Percentiles rank a stretch among this genome's conserved stretches.
phyloP scores from a whole-genome alignment of 2,329 filamentous ascomycete genomes.

The Fusarium veterinarium region DNA sequence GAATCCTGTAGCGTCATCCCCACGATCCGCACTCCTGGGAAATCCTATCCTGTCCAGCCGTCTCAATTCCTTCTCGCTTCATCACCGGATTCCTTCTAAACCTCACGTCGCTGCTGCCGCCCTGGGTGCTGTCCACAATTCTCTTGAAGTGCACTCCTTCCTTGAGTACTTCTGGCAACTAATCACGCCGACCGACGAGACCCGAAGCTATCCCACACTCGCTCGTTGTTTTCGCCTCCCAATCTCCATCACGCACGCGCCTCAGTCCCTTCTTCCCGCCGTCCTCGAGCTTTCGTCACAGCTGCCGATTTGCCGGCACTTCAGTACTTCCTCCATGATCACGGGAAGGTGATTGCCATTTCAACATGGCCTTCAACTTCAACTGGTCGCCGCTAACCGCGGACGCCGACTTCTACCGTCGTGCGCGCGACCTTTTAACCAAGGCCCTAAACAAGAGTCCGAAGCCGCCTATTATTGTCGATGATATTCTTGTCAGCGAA shows the following conservation, averaged over 20 bases:
- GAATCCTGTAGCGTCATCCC: constrained; percentile 47
- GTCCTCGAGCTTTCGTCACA: constrained; percentile 31
- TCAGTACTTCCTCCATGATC: constrained; percentile 48
- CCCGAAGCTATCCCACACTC: constrained; percentile 20
- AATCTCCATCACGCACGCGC: constrained; percentile 29
- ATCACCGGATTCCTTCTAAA: constrained; percentile 15
- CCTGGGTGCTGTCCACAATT: constrained; percentile 3
- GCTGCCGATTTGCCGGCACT: constrained; percentile 40
- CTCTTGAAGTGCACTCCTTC: neutral
- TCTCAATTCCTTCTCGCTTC: constrained; percentile 31
- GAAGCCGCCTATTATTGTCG: constrained; percentile 98
- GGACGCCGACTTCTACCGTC: constrained; percentile 89
- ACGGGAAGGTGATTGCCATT: constrained; percentile 55
- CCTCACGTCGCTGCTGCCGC: constrained; percentile 6
- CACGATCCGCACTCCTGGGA: constrained; percentile 45
- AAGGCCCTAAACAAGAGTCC: constrained; percentile 96
- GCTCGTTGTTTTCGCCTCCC: constrained; percentile 27
- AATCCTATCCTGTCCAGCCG: constrained; percentile 37
- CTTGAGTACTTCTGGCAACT: constrained; percentile 16
- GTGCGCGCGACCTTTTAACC: constrained; percentile 93
- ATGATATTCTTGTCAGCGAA: constrained; percentile 98
- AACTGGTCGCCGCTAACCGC: constrained; percentile 99
- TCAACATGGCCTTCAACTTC: constrained; percentile 99
- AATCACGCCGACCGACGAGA: constrained; percentile 15
- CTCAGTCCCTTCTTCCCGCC: constrained; percentile 15